Percentiles rank a stretch among this genome's conserved stretches.
These are phyloP conservation scores for Dactylorhiza incarnata DNA, from an alignment of 106 monocot species.

Conservation along the genomic window DNA sequence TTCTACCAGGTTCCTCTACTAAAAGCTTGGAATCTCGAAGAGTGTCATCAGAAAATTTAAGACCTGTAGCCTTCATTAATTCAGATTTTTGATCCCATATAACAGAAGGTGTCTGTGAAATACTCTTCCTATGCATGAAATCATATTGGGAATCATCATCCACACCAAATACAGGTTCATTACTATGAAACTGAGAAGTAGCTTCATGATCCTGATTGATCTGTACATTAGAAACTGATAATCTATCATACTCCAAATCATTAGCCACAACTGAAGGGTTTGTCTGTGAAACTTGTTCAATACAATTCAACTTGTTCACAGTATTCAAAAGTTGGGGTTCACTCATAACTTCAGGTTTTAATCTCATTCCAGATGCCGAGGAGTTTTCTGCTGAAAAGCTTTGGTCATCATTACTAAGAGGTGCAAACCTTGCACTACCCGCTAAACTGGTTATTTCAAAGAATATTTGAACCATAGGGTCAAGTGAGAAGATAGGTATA, in stretches of 20 bases:
- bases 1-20: conserved; percentile 12
- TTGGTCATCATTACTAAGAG: conserved; percentile 32
- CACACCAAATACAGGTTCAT: conserved; percentile 16
- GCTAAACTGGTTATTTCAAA: conserved; percentile 8
- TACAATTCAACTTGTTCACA: conserved; percentile 33
- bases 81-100: conserved; percentile 58
- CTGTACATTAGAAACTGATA: conserved; percentile 22
- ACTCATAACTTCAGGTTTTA: conserved; percentile 46
- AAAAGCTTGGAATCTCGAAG: conserved; percentile 13
- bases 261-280: conserved; percentile 23
- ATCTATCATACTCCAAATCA: conserved; percentile 23
- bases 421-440: conserved; percentile 31
- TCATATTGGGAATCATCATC: conserved; percentile 21
- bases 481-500: background rate
- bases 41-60: conserved; percentile 11
- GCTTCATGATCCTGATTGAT: conserved; percentile 10
- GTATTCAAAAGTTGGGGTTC: conserved; percentile 56
- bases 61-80: conserved; percentile 24
- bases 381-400: conserved; percentile 39
- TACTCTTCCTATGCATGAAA: conserved; percentile 20
- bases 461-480: background rate
- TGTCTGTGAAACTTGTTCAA: conserved; percentile 35
- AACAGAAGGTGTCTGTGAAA: conserved; percentile 31
- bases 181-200: conserved; percentile 20
- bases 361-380: conserved; percentile 35